phyloP scores from a whole-genome alignment of 805 yeast genomes.

The Candida andamanensis region DNA sequence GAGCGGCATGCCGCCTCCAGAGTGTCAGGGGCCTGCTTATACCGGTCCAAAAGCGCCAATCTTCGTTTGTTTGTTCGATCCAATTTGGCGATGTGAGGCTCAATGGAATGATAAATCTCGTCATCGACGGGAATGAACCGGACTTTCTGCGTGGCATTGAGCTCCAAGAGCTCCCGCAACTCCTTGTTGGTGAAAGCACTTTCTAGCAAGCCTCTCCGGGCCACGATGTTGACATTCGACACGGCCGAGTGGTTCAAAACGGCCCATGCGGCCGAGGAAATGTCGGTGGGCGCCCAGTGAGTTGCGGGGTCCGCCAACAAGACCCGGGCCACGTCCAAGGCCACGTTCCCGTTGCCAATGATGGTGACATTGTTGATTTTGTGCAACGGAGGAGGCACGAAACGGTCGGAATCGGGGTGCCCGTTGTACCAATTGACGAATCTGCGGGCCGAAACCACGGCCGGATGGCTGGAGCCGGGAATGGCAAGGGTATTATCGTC shows the following conservation, averaged over 20 bases:
- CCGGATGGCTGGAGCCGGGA: conserved; percentile 56
- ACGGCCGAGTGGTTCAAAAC: conserved; percentile 50
- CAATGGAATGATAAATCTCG: conserved; percentile 22
- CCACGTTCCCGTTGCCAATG: conserved; percentile 97
- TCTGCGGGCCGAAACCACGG: conserved; percentile 73
- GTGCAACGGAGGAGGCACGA: conserved; percentile 50
- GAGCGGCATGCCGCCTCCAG: conserved; percentile 17
- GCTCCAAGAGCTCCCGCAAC: conserved; percentile 72
- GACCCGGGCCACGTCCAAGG: conserved; percentile 83
- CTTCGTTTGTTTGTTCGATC: conserved; percentile 60
- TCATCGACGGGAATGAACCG: conserved; percentile 35
- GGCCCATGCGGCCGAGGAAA: conserved; percentile 54
- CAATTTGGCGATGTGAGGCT: conserved; percentile 20
- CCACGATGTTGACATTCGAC: conserved; percentile 66
- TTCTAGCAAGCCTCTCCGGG: conserved; percentile 79
- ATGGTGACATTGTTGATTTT: conserved; percentile 64
- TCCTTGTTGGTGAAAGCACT: conserved; percentile 92
- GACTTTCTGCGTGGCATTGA: conserved; percentile 45
- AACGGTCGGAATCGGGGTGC: conserved; percentile 48
- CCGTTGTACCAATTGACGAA: conserved; percentile 98
- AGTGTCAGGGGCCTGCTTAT: conserved; percentile 17
- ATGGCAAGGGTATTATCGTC: conserved; percentile 50
- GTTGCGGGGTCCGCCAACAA: conserved; percentile 52
- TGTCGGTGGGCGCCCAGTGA: conserved; percentile 69
- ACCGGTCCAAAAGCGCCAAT: conserved; percentile 56